Conservation (phyloP, 192 early-diverging fungal species). For the Dispira parvispora region DNA sequence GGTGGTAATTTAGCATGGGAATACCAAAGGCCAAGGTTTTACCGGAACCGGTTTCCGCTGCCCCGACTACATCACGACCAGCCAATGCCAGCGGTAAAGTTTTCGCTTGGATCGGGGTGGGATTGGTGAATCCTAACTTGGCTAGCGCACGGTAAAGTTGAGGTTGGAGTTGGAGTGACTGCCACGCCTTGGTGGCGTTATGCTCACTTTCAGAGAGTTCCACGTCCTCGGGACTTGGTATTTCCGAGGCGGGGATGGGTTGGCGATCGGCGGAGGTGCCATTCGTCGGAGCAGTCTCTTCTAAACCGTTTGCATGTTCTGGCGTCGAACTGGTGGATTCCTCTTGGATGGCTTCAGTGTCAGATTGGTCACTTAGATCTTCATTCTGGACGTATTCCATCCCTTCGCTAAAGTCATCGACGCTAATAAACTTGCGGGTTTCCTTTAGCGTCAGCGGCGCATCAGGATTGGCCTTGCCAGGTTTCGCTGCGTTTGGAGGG, state of each 20-base stretch:
- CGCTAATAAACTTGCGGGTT: slow-evolving; percentile 37
- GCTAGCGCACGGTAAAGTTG: slow-evolving; percentile 47
- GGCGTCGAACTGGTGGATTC: slow-evolving; percentile 11
- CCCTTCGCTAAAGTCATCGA: slow-evolving; percentile 71
- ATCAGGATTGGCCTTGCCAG: slow-evolving; percentile 24
- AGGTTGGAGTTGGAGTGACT: slow-evolving; percentile 33
- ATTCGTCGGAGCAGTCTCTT: too few species aligned
- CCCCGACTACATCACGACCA: slow-evolving; percentile 78
- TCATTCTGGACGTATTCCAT: slow-evolving; percentile 21
- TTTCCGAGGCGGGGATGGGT: slow-evolving; percentile 12
- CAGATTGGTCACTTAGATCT: too few species aligned
- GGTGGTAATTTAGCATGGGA: slow-evolving; percentile 66
- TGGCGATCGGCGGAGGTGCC: slow-evolving; percentile 4
- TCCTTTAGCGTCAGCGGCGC: slow-evolving; percentile 30
- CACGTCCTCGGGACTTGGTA: slow-evolving; percentile 9
- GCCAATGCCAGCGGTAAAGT: slow-evolving; percentile 49
- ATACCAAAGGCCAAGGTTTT: slow-evolving; percentile 94
- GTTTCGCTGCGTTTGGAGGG: slow-evolving; percentile 22
- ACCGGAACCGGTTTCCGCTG: slow-evolving; percentile 87
- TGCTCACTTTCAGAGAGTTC: slow-evolving; percentile 32
- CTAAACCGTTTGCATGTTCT: neutral
- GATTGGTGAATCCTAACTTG: slow-evolving; percentile 49
- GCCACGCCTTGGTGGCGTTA: slow-evolving; percentile 46
- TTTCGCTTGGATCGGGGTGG: slow-evolving; percentile 78
- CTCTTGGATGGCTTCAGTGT: slow-evolving; percentile 16